A percentile compares a stretch with the other conserved stretches of the same genome.
phyloP scores from a whole-genome alignment of 805 yeast species.

The Grigorovia humatica region DNA sequence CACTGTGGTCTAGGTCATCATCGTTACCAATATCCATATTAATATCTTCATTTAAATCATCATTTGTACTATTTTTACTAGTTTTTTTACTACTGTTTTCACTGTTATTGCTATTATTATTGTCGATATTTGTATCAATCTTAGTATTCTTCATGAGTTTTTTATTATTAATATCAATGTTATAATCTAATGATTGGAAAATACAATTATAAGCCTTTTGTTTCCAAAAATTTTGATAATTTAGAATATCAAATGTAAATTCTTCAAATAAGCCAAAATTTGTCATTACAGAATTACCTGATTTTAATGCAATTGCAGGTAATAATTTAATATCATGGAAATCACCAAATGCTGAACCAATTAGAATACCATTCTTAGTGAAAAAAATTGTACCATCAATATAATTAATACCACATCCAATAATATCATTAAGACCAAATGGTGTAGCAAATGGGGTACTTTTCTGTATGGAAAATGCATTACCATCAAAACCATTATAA shows the following conservation, averaged over 20 bases:
- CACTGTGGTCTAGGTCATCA: background rate
- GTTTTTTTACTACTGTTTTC: background rate
- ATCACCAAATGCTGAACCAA: constrained; percentile 46
- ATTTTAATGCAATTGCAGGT: constrained; percentile 37
- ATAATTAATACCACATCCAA: constrained; percentile 81
- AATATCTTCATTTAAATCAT: background rate
- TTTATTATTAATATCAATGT: background rate
- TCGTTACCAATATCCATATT: background rate
- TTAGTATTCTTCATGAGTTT: constrained; percentile 22
- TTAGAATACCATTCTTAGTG: constrained; percentile 68
- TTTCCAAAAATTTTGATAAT: constrained; percentile 41
- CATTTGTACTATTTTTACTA: background rate
- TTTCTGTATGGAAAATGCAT: constrained; percentile 10
- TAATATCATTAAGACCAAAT: constrained; percentile 49
- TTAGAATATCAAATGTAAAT: constrained; percentile 51
- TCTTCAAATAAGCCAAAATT: constrained; percentile 39
- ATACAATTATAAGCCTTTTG: constrained; percentile 24
- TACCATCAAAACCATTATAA: constrained; percentile 25
- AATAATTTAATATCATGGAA: constrained; percentile 32
- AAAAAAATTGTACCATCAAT: constrained; percentile 52
- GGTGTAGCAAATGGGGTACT: constrained; percentile 8
- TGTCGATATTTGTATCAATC: constrained; percentile 5
- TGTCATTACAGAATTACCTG: constrained; percentile 27
- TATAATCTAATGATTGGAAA: constrained; percentile 8
- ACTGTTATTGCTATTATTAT: constrained; percentile 7